Percentiles rank a stretch among this genome's conserved stretches.
Evolutionary conservation across 352 stramenopile species (phyloP).

Genomic region (Phytophthora hibernalis): DNA sequence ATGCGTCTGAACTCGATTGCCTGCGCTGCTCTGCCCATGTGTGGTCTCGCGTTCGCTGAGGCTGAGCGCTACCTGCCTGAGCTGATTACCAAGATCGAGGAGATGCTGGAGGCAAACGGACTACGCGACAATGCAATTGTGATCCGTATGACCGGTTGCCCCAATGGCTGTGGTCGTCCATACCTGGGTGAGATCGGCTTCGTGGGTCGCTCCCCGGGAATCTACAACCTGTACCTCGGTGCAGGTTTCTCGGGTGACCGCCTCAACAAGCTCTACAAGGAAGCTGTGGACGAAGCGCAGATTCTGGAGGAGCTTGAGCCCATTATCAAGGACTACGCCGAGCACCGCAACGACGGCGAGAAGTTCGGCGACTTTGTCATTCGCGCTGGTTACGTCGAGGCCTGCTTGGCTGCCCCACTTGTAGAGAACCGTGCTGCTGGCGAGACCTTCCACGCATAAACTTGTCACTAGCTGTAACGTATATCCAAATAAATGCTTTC

Average conservation of each 20-base stretch:
- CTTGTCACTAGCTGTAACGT: conserved; percentile 21
- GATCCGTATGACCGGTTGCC: conserved; percentile 98
- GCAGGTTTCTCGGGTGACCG: conserved; percentile 80
- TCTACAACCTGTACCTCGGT: conserved; percentile 98
- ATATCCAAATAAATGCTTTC: conserved; percentile 20
- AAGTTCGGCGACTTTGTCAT: conserved; percentile 90
- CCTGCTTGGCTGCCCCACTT: conserved; percentile 65
- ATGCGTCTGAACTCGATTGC: conserved; percentile 93
- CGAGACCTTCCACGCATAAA: conserved; percentile 70
- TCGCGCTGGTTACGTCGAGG: conserved; percentile 73
- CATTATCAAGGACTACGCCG: conserved; percentile 83
- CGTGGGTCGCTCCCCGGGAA: conserved; percentile 95
- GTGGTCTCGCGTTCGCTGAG: conserved; percentile 97
- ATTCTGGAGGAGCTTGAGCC: conserved; percentile 76
- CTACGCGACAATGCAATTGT: conserved; percentile 96
- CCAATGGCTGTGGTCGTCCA: conserved; percentile 96
- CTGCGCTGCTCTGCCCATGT: conserved; percentile 96
- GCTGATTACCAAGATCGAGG: conserved; percentile 94
- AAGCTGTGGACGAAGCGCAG: conserved; percentile 77
- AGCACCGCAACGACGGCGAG: conserved; percentile 67
- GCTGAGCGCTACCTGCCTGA: conserved; percentile 95
- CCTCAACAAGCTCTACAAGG: conserved; percentile 88
- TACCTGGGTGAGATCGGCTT: conserved; percentile 99
- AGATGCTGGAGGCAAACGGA: conserved; percentile 90
- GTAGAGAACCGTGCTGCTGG: conserved; percentile 68